A percentile compares a stretch with the other conserved stretches of the same genome.
Conservation (phyloP, 768 basidiomycete species). For the Amanita phalloides region DNA sequence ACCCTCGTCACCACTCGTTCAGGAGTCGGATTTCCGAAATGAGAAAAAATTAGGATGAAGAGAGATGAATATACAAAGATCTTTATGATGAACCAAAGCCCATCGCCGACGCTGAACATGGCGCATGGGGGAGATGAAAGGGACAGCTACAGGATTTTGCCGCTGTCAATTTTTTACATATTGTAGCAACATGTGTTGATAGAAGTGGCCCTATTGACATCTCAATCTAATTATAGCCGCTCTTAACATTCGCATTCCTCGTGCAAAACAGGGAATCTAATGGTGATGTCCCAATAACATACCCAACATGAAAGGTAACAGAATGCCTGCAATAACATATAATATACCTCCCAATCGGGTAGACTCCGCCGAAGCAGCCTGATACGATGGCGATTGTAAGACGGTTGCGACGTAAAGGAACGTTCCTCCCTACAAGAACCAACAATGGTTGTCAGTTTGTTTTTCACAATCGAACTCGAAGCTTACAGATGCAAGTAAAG, state of each 20-base stretch:
- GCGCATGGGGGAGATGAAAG: background rate
- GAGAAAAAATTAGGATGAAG: background rate
- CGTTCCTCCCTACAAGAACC: slow-evolving; percentile 62
- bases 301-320: slow-evolving; percentile 55
- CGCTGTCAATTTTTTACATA: background rate
- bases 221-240: no score
- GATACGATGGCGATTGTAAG: slow-evolving; percentile 62
- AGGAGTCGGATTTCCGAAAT: background rate
- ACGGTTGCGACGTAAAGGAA: slow-evolving; percentile 93
- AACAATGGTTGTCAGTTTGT: background rate
- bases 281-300: slow-evolving; percentile 55
- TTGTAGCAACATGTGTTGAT: slow-evolving; percentile 1
- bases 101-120: background rate
- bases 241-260: no score
- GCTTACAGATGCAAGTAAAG: slow-evolving; percentile 77
- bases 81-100: background rate
- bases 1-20: background rate
- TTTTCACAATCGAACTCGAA: background rate
- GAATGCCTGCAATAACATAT: slow-evolving; percentile 58
- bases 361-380: slow-evolving; percentile 27
- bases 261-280: slow-evolving; percentile 9
- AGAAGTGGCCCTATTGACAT: background rate
- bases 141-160: background rate
- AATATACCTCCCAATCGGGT: slow-evolving; percentile 33
- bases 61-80: background rate